Conservation (phyloP, 1,139 yeast species). For the Yamadazyma atlantica region DNA sequence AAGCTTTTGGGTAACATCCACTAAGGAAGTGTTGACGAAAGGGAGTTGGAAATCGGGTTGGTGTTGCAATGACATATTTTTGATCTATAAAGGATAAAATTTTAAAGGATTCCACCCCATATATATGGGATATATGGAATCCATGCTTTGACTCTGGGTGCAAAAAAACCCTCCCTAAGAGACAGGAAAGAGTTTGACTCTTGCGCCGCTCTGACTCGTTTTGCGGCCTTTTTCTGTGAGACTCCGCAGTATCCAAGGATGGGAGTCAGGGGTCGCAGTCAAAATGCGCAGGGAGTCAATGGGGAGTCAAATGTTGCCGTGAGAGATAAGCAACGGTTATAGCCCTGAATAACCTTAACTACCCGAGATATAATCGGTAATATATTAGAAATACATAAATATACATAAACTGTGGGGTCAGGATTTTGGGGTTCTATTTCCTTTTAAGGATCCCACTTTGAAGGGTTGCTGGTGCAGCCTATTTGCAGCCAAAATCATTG, state of each 20-base stretch:
- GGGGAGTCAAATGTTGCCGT: not conserved
- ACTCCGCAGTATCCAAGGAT: too few relatives aligned
- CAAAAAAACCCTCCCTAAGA: constrained; percentile 1
- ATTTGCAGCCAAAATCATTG: not conserved
- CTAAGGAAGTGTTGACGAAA: constrained; percentile 23
- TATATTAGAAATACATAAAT: too few relatives aligned
- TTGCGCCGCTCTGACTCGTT: not conserved
- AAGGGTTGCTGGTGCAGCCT: too few relatives aligned
- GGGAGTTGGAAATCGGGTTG: constrained; percentile 14
- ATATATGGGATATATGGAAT: too few relatives aligned
- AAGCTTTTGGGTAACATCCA: constrained; percentile 28
- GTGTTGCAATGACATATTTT: constrained; percentile 11
- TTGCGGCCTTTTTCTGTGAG: too few relatives aligned
- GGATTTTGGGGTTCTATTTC: too few relatives aligned
- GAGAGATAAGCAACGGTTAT: not conserved
- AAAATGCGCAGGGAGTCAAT: not conserved
- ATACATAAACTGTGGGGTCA: too few relatives aligned
- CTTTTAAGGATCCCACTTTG: too few relatives aligned
- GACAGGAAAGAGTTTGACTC: constrained; percentile 3
- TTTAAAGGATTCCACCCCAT: not conserved
- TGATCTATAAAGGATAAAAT: not conserved
- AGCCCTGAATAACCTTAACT: not conserved
- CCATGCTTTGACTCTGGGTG: constrained; percentile 2
- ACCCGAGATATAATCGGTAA: too few relatives aligned
- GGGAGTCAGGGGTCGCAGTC: too few relatives aligned